phyloP scores from a whole-genome alignment of 2,329 filamentous ascomycete species.

The Furcasterigmium furcatum region DNA sequence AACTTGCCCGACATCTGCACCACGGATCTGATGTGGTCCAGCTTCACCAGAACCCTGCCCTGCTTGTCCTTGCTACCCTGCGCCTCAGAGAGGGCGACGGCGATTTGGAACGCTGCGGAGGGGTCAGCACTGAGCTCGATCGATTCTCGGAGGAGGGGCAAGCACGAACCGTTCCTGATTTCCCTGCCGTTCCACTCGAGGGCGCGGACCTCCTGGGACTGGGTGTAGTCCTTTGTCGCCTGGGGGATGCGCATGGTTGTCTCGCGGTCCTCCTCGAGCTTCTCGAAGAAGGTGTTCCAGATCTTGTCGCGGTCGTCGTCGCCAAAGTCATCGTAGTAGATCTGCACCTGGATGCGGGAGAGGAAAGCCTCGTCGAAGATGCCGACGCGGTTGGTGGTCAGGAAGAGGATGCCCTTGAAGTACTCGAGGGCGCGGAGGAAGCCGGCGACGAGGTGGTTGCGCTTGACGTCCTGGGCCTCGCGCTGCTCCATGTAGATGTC shows the following conservation, averaged over 20 bases:
- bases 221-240: constrained; percentile 15
- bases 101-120: constrained; percentile 22
- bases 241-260: constrained; percentile 16
- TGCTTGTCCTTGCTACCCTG: constrained; percentile 9
- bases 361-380: constrained; percentile 26
- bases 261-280: constrained; percentile 18
- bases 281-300: constrained; percentile 23
- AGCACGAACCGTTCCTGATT: constrained; percentile 17
- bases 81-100: constrained; percentile 22
- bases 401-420: constrained; percentile 25
- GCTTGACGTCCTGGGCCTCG: constrained; percentile 11
- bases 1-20: constrained; percentile 17
- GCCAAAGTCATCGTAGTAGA: constrained; percentile 21
- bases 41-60: constrained; percentile 12
- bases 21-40: constrained; percentile 17
- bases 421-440: constrained; percentile 24
- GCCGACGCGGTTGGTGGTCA: constrained; percentile 23
- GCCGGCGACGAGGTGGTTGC: constrained; percentile 9
- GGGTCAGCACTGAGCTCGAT: neutral
- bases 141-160: neutral
- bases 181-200: constrained; percentile 20
- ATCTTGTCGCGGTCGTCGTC: constrained; percentile 18
- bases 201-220: constrained; percentile 10
- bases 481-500: constrained; percentile 17
- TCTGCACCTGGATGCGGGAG: constrained; percentile 23